These are phyloP conservation scores for Mucor mucedo DNA, from an alignment of 371 early-diverging fungal species.

Conservation along the genomic window DNA sequence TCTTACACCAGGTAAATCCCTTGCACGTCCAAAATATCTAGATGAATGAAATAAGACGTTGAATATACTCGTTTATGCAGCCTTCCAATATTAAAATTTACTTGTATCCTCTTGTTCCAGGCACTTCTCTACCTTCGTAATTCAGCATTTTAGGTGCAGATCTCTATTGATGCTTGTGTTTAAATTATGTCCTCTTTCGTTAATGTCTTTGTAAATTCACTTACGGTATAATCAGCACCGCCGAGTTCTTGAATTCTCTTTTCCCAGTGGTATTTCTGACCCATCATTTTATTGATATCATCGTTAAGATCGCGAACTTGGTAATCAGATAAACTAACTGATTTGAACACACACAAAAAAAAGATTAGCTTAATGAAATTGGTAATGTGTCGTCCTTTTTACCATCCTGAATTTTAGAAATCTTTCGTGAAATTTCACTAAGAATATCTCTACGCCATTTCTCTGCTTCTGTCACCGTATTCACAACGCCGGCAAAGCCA, in stretches of 20 bases:
- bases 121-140: slow-evolving; percentile 88
- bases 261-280: slow-evolving; percentile 95
- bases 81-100: slow-evolving; percentile 32
- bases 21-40: slow-evolving; percentile 96
- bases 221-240: slow-evolving; percentile 91
- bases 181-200: not conserved
- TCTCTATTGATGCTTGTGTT: slow-evolving; percentile 47
- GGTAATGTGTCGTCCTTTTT: slow-evolving; percentile 22
- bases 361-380: no score
- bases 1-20: slow-evolving; percentile 92
- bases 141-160: slow-evolving; percentile 81
- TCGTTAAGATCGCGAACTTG: slow-evolving; percentile 96
- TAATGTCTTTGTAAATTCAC: no score
- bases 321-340: slow-evolving; percentile 83
- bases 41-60: not conserved
- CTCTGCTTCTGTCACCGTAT: slow-evolving; percentile 80
- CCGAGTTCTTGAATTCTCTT: slow-evolving; percentile 89
- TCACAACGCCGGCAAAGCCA: slow-evolving; percentile 71
- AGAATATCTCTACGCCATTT: slow-evolving; percentile 90
- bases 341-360: no score
- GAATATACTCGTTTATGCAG: not conserved
- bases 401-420: slow-evolving; percentile 92
- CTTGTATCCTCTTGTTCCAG: slow-evolving; percentile 93
- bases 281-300: slow-evolving; percentile 91
- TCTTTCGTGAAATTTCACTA: slow-evolving; percentile 85